Percentiles rank a stretch among this genome's conserved stretches.
These are phyloP conservation scores for Magnusiomyces tetraspermus DNA, from an alignment of 1,139 yeast species.

Conservation along the genomic window DNA sequence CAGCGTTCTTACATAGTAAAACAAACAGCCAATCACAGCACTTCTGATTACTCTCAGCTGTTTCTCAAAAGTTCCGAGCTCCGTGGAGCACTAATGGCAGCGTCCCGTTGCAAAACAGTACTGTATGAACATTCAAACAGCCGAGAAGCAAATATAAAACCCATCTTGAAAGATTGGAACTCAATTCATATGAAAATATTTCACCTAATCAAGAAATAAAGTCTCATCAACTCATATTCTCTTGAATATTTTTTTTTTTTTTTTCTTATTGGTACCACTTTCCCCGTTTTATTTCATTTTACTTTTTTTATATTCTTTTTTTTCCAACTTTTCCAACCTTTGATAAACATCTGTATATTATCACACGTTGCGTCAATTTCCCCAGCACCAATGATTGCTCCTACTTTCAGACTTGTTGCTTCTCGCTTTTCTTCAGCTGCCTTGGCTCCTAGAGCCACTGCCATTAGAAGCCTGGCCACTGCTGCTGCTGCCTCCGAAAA, in stretches of 20 bases:
- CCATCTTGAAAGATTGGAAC: no score
- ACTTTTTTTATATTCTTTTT: neutral
- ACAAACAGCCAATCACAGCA: conserved; percentile 5
- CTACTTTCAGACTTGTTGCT: conserved; percentile 6
- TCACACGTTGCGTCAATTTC: neutral
- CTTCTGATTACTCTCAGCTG: neutral
- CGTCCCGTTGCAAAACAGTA: neutral
- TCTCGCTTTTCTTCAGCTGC: neutral
- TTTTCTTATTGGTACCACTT: neutral
- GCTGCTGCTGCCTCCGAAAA: conserved; percentile 20
- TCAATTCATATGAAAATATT: no score
- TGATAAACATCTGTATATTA: neutral
- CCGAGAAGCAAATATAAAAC: neutral
- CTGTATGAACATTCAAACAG: neutral
- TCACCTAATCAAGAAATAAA: no score
- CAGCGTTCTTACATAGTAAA: no score
- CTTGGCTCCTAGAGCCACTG: neutral
- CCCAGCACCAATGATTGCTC: conserved; percentile 6
- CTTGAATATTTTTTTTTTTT: neutral
- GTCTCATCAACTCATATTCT: no score
- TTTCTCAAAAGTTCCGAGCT: neutral
- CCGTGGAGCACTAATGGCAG: neutral
- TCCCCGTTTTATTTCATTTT: neutral
- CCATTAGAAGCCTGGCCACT: conserved; percentile 18
- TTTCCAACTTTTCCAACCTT: neutral